These are phyloP conservation scores for Puccinia hordei DNA, from an alignment of 1,284 basidiomycete species.

Conservation along the genomic window DNA sequence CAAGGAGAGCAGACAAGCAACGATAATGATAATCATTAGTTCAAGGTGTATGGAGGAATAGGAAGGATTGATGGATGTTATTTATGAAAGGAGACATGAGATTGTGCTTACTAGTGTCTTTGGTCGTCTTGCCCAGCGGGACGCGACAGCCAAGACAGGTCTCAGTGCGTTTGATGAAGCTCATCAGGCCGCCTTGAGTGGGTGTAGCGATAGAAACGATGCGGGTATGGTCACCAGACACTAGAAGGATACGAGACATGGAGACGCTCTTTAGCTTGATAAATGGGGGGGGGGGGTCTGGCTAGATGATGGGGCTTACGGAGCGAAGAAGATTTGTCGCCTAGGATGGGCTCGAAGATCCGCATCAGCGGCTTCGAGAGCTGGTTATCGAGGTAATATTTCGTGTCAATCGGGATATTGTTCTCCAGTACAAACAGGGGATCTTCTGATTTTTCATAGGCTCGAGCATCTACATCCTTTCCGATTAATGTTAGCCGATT, in stretches of 20 bases:
- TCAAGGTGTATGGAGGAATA: too few species aligned
- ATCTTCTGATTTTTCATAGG: constrained; percentile 96
- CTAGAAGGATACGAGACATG: constrained; percentile 63
- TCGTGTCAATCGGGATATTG: constrained; percentile 92
- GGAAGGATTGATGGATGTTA: too few species aligned
- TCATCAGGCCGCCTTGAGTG: constrained; percentile 91
- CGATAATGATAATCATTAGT: too few species aligned
- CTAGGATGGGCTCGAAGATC: constrained; percentile 95
- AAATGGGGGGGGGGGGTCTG: neutral
- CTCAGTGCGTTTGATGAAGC: constrained; percentile 88
- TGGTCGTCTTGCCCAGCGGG: constrained; percentile 68
- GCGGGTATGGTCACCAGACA: constrained; percentile 88
- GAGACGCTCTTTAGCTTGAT: neutral
- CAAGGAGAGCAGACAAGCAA: neutral
- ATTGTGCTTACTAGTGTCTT: constrained; percentile 70
- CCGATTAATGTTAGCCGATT: too few species aligned
- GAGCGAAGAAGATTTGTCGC: constrained; percentile 79
- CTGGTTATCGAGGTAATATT: constrained; percentile 95
- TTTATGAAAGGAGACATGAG: too few species aligned
- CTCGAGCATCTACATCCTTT: constrained; percentile 67
- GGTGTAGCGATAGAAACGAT: constrained; percentile 83
- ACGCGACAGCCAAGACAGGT: constrained; percentile 94
- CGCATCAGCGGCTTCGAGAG: constrained; percentile 90
- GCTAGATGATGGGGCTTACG: constrained; percentile 64
- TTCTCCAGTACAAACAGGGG: constrained; percentile 93